phyloP scores from a whole-genome alignment of 495 filamentous ascomycete species.

The Lindgomyces ingoldianus region DNA sequence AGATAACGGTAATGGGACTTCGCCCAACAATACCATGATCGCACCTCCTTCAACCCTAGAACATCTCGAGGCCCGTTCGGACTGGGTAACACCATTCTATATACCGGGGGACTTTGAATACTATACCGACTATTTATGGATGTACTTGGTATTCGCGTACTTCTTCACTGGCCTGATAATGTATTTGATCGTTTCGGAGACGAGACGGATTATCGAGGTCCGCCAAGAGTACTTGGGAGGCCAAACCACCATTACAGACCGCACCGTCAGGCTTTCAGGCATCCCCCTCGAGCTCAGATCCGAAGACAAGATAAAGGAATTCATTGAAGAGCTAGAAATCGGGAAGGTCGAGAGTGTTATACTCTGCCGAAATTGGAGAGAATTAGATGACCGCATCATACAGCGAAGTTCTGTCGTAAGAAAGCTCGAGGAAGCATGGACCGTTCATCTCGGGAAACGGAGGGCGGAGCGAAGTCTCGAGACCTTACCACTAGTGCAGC shows the following conservation, averaged over 20 bases:
- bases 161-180: slow-evolving; percentile 79
- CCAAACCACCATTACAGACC: slow-evolving; percentile 90
- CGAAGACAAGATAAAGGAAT: slow-evolving; percentile 80
- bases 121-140: slow-evolving; percentile 73
- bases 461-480: slow-evolving; percentile 52
- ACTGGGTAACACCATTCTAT: slow-evolving; percentile 5
- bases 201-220: slow-evolving; percentile 75
- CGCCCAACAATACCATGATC: neutral
- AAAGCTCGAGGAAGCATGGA: slow-evolving; percentile 84
- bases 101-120: slow-evolving; percentile 30
- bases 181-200: slow-evolving; percentile 81
- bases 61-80: slow-evolving; percentile 8
- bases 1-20: slow-evolving; percentile 23
- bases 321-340: slow-evolving; percentile 83
- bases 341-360: slow-evolving; percentile 92
- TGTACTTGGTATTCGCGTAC: slow-evolving; percentile 88
- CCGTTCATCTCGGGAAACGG: slow-evolving; percentile 62
- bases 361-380: slow-evolving; percentile 83
- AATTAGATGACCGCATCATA: slow-evolving; percentile 74
- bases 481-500: slow-evolving; percentile 54
- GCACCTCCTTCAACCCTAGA: neutral
- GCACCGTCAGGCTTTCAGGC: slow-evolving; percentile 87
- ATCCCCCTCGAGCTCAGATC: slow-evolving; percentile 78
- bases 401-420: slow-evolving; percentile 64
- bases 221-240: slow-evolving; percentile 90